Evolutionary conservation across 2,329 filamentous ascomycete species (phyloP).

Genomic region (Alternaria rosae): DNA sequence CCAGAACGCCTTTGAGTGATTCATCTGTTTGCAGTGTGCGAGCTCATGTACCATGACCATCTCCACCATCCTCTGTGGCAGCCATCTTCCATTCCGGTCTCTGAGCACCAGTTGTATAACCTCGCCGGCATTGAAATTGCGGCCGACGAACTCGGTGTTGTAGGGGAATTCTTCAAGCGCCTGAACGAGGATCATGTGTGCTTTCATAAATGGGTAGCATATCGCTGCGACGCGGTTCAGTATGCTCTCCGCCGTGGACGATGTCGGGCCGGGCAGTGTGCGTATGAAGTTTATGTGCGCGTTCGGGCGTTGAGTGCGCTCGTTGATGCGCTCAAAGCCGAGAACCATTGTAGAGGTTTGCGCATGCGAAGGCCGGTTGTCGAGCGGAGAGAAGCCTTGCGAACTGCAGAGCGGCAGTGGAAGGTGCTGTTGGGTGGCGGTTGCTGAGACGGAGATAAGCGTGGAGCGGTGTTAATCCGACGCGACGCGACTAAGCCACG

Average conservation of each 20-base stretch:
- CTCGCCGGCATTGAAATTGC: slow-evolving; percentile 90
- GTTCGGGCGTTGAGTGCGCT: slow-evolving; percentile 76
- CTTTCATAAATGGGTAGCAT: slow-evolving; percentile 69
- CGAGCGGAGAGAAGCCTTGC: background rate
- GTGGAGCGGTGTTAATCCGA: slow-evolving; percentile 4
- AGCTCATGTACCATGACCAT: slow-evolving; percentile 97
- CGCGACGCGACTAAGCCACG: slow-evolving; percentile 5
- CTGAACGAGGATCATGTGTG: slow-evolving; percentile 56
- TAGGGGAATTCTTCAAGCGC: slow-evolving; percentile 80
- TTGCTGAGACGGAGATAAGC: slow-evolving; percentile 6
- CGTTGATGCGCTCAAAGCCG: slow-evolving; percentile 81
- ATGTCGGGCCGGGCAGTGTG: slow-evolving; percentile 67
- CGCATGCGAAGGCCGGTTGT: background rate
- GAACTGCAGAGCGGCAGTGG: background rate
- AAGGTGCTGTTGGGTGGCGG: background rate
- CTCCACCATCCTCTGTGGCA: slow-evolving; percentile 83
- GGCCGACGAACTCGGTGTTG: slow-evolving; percentile 83
- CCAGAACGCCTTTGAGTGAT: slow-evolving; percentile 85
- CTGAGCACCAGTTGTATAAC: slow-evolving; percentile 85
- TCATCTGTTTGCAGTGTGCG: slow-evolving; percentile 91
- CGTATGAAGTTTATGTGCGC: slow-evolving; percentile 85
- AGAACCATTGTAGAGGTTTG: slow-evolving; percentile 68
- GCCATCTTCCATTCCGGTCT: slow-evolving; percentile 70
- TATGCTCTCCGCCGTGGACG: slow-evolving; percentile 42
- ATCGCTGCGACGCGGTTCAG: slow-evolving; percentile 64